phyloP scores from a whole-genome alignment of 1,284 basidiomycete genomes.

The Gymnopus androsaceus region DNA sequence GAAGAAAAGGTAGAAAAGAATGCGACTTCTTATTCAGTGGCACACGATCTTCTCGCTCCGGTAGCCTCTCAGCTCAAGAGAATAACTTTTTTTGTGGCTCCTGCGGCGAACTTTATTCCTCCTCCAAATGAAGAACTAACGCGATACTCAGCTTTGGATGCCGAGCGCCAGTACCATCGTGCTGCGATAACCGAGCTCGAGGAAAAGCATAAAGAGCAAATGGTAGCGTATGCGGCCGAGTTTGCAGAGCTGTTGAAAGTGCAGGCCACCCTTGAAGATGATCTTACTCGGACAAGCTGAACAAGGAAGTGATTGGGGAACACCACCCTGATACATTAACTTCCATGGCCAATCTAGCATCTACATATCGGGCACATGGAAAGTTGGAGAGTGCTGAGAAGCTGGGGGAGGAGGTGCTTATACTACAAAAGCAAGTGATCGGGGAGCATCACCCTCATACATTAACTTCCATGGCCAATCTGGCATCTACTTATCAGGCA shows the following conservation, averaged over 20 bases:
- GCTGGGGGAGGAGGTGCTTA: too few relatives aligned
- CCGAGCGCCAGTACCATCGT: not conserved
- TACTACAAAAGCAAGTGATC: too few relatives aligned
- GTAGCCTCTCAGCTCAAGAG: not conserved
- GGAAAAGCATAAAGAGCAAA: not conserved
- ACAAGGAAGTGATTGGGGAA: not conserved
- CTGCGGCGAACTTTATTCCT: not conserved
- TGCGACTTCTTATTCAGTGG: not conserved
- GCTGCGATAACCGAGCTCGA: constrained; percentile 1
- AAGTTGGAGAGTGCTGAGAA: too few relatives aligned
- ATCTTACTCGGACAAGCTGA: not conserved
- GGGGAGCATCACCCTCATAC: too few relatives aligned
- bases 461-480: too few relatives aligned
- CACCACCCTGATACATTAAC: too few relatives aligned
- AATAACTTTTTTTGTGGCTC: not conserved
- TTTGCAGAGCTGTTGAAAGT: not conserved
- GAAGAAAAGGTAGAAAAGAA: not conserved
- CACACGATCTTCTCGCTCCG: too few relatives aligned
- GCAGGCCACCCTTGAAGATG: not conserved
- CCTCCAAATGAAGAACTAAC: not conserved
- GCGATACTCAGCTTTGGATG: not conserved
- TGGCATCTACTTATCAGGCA: too few relatives aligned
- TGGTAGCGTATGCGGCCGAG: not conserved
- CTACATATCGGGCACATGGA: too few relatives aligned
- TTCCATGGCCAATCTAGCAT: too few relatives aligned